Evolutionary conservation across 2,329 filamentous ascomycete genomes (phyloP).

Genomic region (Ophiosphaerella narmari): DNA sequence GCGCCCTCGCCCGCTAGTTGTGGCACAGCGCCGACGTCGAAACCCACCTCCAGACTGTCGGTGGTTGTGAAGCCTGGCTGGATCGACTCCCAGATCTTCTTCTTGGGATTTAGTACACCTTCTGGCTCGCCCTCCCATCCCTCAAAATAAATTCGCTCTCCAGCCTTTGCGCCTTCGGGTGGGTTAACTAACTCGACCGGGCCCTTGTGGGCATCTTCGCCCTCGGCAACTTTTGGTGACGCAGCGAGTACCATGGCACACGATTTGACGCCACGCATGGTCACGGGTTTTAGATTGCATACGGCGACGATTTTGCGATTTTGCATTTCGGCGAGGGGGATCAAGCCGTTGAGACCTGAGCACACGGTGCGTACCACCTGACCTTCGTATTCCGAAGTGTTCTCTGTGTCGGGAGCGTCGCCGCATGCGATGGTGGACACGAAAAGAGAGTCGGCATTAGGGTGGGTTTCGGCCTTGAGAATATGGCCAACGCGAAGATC

Average conservation of each 20-base stretch:
- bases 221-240: slow-evolving; percentile 80
- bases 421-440: slow-evolving; percentile 96
- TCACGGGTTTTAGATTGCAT: slow-evolving; percentile 98
- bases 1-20: slow-evolving; percentile 73
- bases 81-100: slow-evolving; percentile 98
- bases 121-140: slow-evolving; percentile 94
- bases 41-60: slow-evolving; percentile 77
- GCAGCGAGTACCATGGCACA: slow-evolving; percentile 93
- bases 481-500: slow-evolving; percentile 97
- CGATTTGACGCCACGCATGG: slow-evolving; percentile 89
- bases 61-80: slow-evolving; percentile 96
- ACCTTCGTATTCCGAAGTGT: slow-evolving; percentile 89
- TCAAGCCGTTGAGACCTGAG: slow-evolving; percentile 90
- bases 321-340: slow-evolving; percentile 96
- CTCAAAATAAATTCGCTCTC: slow-evolving; percentile 89
- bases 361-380: slow-evolving; percentile 94
- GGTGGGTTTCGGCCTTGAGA: slow-evolving; percentile 92
- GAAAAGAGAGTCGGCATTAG: slow-evolving; percentile 93
- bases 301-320: slow-evolving; percentile 92
- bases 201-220: slow-evolving; percentile 82
- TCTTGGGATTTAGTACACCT: slow-evolving; percentile 95
- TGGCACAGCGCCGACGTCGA: slow-evolving; percentile 78
- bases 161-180: slow-evolving; percentile 76
- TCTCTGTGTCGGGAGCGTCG: slow-evolving; percentile 81
- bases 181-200: slow-evolving; percentile 91